phyloP scores from a whole-genome alignment of 2,329 filamentous ascomycete species.

The Talaromyces islandicus region DNA sequence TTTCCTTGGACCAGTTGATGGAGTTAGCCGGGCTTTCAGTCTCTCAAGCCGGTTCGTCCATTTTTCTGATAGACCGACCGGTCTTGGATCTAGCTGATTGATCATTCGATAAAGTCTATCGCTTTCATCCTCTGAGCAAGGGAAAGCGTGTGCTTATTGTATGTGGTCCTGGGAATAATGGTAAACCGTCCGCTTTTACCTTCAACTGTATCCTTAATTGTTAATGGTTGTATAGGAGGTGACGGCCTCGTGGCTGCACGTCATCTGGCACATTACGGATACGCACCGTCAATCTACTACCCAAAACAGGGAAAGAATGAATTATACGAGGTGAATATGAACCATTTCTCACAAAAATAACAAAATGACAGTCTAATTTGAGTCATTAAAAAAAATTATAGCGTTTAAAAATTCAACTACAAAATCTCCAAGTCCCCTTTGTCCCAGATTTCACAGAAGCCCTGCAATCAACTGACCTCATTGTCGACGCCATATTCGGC shows the following conservation, averaged over 20 bases:
- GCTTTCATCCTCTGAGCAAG: constrained; percentile 67
- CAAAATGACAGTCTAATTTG: background rate
- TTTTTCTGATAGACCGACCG: background rate
- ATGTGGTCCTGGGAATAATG: constrained; percentile 76
- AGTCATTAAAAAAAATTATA: constrained; percentile 30
- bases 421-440: constrained; percentile 77
- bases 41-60: constrained; percentile 67
- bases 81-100: background rate
- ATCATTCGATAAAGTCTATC: constrained; percentile 59
- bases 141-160: constrained; percentile 74
- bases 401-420: constrained; percentile 78
- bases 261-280: constrained; percentile 87
- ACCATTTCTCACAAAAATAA: background rate
- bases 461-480: constrained; percentile 64
- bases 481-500: constrained; percentile 91
- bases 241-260: constrained; percentile 92
- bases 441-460: constrained; percentile 69
- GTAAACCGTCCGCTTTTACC: constrained; percentile 19
- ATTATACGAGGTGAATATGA: constrained; percentile 65
- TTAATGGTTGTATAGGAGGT: constrained; percentile 55
- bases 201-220: background rate
- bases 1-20: constrained; percentile 96
- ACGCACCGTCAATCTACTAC: constrained; percentile 82
- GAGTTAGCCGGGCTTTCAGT: constrained; percentile 90
- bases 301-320: constrained; percentile 89